Conservation (phyloP, 2,329 filamentous ascomycete species). For the Phyllosticta ampelicida region DNA sequence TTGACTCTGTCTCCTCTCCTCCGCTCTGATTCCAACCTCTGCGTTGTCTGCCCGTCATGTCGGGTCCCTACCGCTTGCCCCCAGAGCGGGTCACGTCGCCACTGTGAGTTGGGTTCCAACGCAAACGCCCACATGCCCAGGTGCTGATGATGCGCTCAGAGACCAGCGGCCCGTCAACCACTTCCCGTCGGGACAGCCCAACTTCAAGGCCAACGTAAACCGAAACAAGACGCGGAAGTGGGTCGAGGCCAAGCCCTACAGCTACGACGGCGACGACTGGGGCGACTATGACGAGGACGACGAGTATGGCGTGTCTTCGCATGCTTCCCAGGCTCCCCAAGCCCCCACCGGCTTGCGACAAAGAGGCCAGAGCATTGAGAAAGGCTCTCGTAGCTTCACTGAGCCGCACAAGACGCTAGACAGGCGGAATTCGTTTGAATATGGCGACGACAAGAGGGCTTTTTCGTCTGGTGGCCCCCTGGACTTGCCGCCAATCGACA, state of each 20-base stretch:
- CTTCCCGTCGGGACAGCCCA: conserved; percentile 32
- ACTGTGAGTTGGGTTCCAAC: conserved; percentile 10
- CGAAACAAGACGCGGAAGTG: conserved; percentile 88
- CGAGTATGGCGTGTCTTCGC: conserved; percentile 42
- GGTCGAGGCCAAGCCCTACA: conserved; percentile 77
- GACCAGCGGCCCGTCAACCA: conserved; percentile 19
- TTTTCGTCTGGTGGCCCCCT: conserved; percentile 31
- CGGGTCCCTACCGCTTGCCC: conserved; percentile 8
- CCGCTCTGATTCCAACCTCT: neutral
- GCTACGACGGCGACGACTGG: conserved; percentile 92
- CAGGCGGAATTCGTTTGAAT: conserved; percentile 43
- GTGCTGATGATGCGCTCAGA: conserved; percentile 12
- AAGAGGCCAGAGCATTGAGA: conserved; percentile 21
- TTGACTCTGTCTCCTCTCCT: neutral
- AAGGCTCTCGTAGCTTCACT: conserved; percentile 28
- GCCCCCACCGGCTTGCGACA: conserved; percentile 36
- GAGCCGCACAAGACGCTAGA: conserved; percentile 24
- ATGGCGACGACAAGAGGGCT: conserved; percentile 41
- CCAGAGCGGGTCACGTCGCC: conserved; percentile 12
- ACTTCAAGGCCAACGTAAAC: conserved; percentile 78
- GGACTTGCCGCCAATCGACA: conserved; percentile 4
- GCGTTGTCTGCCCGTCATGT: conserved; percentile 2
- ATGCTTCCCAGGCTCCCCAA: conserved; percentile 30
- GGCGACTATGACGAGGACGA: conserved; percentile 54
- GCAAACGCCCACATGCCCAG: neutral